Conservation (phyloP, 2,329 filamentous ascomycete genomes). For the Aureobasidium lini region DNA sequence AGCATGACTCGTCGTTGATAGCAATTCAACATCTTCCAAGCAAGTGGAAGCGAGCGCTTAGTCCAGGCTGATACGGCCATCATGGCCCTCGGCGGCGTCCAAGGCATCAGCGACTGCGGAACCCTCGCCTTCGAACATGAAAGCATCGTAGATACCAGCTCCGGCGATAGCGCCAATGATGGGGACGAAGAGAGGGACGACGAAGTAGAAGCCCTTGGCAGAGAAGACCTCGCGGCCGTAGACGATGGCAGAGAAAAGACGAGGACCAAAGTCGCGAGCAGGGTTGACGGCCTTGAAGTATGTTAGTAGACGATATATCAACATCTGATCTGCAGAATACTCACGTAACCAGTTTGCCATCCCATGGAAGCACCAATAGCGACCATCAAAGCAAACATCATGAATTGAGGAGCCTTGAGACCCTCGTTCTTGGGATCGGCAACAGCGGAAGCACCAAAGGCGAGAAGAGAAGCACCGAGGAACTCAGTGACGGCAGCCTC, state of each 20-base stretch:
- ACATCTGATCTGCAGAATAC: background rate
- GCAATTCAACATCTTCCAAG: too few species aligned
- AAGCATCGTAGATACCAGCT: slow-evolving; percentile 8
- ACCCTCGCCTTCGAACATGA: slow-evolving; percentile 12
- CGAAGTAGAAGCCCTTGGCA: slow-evolving; percentile 2
- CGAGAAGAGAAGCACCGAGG: background rate
- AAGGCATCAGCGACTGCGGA: background rate
- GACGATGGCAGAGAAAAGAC: slow-evolving; percentile 7
- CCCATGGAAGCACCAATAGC: slow-evolving; percentile 10
- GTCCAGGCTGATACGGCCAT: slow-evolving; percentile 1
- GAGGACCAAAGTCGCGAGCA: slow-evolving; percentile 6
- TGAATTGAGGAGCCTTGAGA: background rate
- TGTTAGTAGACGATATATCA: background rate
- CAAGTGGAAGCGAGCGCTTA: background rate
- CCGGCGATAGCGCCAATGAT: slow-evolving; percentile 4
- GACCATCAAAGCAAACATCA: slow-evolving; percentile 1
- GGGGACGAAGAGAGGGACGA: slow-evolving; percentile 3
- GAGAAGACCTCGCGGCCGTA: slow-evolving; percentile 14
- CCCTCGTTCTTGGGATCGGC: background rate
- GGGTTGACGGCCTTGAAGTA: slow-evolving; percentile 7
- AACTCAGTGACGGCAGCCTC: slow-evolving; percentile 7
- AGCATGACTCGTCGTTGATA: too few species aligned
- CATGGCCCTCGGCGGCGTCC: slow-evolving; percentile 1
- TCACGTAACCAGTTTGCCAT: slow-evolving; percentile 14
- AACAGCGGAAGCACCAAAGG: background rate